Base-by-base conservation (phyloP, 176 grass and related monocot species). In the Cenchrus fungigraminus region DNA sequence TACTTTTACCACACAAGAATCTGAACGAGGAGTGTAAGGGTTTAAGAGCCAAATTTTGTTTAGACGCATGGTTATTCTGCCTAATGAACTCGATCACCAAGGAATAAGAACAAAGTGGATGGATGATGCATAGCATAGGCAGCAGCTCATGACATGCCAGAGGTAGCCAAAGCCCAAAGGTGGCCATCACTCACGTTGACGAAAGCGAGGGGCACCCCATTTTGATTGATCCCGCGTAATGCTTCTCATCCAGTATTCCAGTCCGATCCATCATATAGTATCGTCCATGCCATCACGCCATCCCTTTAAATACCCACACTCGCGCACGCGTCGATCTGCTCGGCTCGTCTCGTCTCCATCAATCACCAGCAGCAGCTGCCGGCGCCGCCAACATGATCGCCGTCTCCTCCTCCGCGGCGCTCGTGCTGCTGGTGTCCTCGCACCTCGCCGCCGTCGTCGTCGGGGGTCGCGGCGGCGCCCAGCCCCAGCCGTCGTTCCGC, bases 241-340 rank as follows among this genome's bases (percentile, higher is more conserved):
- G 43, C 43, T 6, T n/a, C 68, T 46, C 32, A n/a, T 45, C 17
- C 42, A 6, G n/a, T n/a, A n/a, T n/a, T n/a, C n/a, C n/a, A n/a
- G n/a, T 12, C 19, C 34, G 5, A n/a, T 16, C 67, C 67, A 44
- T 49, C 46, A n/a, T n/a, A n/a, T n/a, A n/a, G n/a, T n/a, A n/a
- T n/a, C n/a, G n/a, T n/a, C n/a, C n/a, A n/a, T 46, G 9, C 46
- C 51, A 53, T 53, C n/a, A n/a, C 51, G 51, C 40, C 67, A 45
- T 46, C 46, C 71, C 71, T 84, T 75, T 84, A 84, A 55, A 84
- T 74, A 43, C 44, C 51, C n/a, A 9, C 51, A n/a, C 51, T 15
- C 12, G 79, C 50, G 71, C 68, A 12, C 8, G 47, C 43, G 37
- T 44, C n/a, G n/a, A n/a, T n/a, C 65, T 47, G 65, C n/a, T n/a